Evolutionary conservation across 2,329 filamentous ascomycete species (phyloP).

Genomic region (Colletotrichum phormii): DNA sequence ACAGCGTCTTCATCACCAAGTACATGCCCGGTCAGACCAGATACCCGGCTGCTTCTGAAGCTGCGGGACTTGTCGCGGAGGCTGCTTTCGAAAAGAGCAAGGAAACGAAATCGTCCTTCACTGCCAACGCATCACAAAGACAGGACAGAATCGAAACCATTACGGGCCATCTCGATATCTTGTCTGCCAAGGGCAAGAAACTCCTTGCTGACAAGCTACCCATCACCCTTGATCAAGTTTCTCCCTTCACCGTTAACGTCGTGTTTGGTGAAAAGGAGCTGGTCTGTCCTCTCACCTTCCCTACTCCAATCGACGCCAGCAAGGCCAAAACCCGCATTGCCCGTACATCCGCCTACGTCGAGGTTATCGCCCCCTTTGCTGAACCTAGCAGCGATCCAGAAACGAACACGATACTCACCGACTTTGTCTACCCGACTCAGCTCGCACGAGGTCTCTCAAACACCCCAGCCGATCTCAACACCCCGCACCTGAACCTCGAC

Average conservation of each 20-base stretch:
- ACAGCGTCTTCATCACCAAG: conserved; percentile 50
- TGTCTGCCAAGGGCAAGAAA: conserved; percentile 46
- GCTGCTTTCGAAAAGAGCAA: conserved; percentile 34
- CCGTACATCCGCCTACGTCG: conserved; percentile 57
- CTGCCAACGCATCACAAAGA: conserved; percentile 38
- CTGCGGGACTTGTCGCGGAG: conserved; percentile 39
- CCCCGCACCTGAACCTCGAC: conserved; percentile 57
- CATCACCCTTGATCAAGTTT: conserved; percentile 51
- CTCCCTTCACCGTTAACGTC: conserved; percentile 55
- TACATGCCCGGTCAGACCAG: conserved; percentile 48
- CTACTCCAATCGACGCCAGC: conserved; percentile 51
- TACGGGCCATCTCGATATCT: conserved; percentile 54
- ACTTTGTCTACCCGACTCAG: conserved; percentile 52
- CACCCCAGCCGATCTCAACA: conserved; percentile 52
- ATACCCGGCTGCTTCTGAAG: conserved; percentile 42
- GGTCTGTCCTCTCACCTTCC: conserved; percentile 51
- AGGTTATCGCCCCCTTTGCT: conserved; percentile 53
- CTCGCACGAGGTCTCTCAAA: conserved; percentile 40
- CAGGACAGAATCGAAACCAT: conserved; percentile 48
- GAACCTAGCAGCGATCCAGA: conserved; percentile 38
- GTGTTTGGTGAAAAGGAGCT: conserved; percentile 49
- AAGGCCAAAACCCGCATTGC: conserved; percentile 54
- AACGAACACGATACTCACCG: conserved; percentile 37
- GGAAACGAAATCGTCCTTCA: conserved; percentile 42
- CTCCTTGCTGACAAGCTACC: conserved; percentile 52